phyloP scores from a whole-genome alignment of 1,139 yeast species.

The Taiozyma onychis region DNA sequence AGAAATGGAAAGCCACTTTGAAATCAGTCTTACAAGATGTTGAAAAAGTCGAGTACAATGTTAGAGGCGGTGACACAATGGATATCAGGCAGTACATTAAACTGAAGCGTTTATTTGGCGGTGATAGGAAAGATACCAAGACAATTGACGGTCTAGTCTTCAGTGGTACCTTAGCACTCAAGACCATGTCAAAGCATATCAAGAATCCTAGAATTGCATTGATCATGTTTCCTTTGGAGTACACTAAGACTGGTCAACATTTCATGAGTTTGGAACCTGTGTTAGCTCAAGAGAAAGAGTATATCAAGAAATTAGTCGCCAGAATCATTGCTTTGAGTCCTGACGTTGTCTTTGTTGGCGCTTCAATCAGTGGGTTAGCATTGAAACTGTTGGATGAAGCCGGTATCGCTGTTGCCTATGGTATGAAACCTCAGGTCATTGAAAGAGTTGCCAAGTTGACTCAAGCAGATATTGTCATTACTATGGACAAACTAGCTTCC shows the following conservation, averaged over 20 bases:
- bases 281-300: slow-evolving; percentile 84
- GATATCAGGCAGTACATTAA: slow-evolving; percentile 88
- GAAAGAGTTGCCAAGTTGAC: slow-evolving; percentile 77
- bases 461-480: slow-evolving; percentile 70
- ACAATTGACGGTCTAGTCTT: slow-evolving; percentile 77
- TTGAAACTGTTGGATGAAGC: slow-evolving; percentile 64
- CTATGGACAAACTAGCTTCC: slow-evolving; percentile 58
- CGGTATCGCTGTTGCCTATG: slow-evolving; percentile 72
- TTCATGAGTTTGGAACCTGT: slow-evolving; percentile 81
- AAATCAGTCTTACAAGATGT: slow-evolving; percentile 39
- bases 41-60: slow-evolving; percentile 47
- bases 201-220: slow-evolving; percentile 71
- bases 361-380: slow-evolving; percentile 81
- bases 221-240: slow-evolving; percentile 86
- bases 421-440: slow-evolving; percentile 78
- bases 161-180: slow-evolving; percentile 80
- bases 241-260: slow-evolving; percentile 61
- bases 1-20: slow-evolving; percentile 48
- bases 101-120: slow-evolving; percentile 79
- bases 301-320: slow-evolving; percentile 73
- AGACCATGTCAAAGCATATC: slow-evolving; percentile 64
- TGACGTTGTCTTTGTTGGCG: slow-evolving; percentile 73
- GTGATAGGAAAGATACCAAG: slow-evolving; percentile 51
- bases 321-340: slow-evolving; percentile 76
- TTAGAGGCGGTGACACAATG: slow-evolving; percentile 62